A percentile compares a stretch with the other conserved stretches of the same genome.
phyloP scores from a whole-genome alignment of 192 early-diverging fungal species.

The Chytriomyces sp. region DNA sequence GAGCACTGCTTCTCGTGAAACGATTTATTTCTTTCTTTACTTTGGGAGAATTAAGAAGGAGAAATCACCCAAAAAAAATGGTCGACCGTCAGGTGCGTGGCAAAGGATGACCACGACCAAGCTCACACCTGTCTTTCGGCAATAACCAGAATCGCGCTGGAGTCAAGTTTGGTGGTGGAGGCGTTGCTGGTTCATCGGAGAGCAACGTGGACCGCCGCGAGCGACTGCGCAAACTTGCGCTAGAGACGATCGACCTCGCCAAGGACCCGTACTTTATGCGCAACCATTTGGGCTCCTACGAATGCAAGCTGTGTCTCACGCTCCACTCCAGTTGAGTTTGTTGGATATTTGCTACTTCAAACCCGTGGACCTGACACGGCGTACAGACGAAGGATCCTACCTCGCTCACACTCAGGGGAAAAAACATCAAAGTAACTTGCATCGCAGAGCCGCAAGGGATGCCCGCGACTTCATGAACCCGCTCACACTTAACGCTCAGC shows the following conservation, averaged over 20 bases:
- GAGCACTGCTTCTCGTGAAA: too few species aligned
- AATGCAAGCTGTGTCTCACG: conserved; percentile 61
- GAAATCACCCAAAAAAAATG: conserved; percentile 17
- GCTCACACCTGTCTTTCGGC: too few species aligned
- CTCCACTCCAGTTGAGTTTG: conserved; percentile 63
- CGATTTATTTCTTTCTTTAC: too few species aligned
- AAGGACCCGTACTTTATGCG: conserved; percentile 99
- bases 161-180: conserved; percentile 86
- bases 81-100: conserved; percentile 14
- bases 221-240: conserved; percentile 88
- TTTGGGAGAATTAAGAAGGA: too few species aligned
- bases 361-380: neutral
- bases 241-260: conserved; percentile 94
- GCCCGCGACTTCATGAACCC: conserved; percentile 48
- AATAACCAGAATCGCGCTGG: conserved; percentile 85
- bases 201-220: conserved; percentile 91
- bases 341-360: conserved; percentile 62
- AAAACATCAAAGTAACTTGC: conserved; percentile 95
- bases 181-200: conserved; percentile 80
- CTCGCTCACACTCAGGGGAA: conserved; percentile 98
- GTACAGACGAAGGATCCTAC: conserved; percentile 86
- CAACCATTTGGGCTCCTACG: conserved; percentile 62
- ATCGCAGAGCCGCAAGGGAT: conserved; percentile 84
- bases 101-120: neutral
- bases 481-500: conserved; percentile 26